phyloP scores from a whole-genome alignment of 805 yeast genomes.

The Cyberlindnera mrakii region DNA sequence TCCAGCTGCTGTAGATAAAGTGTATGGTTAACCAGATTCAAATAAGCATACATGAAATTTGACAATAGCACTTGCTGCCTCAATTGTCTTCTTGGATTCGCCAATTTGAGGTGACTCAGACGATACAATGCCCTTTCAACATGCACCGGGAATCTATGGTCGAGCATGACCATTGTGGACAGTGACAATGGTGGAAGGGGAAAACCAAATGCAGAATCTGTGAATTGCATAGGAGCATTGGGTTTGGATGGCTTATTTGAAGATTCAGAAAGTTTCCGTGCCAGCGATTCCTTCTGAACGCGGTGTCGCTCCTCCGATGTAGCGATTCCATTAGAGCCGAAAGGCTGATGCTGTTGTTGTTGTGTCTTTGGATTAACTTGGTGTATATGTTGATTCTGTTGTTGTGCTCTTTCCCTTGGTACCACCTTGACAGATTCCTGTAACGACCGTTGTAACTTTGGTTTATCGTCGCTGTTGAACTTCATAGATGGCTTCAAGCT shows the following conservation, averaged over 20 bases:
- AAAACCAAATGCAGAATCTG: slow-evolving; percentile 83
- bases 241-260: slow-evolving; percentile 33
- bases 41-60: slow-evolving; percentile 95
- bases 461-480: slow-evolving; percentile 2
- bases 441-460: slow-evolving; percentile 6
- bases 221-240: slow-evolving; percentile 51
- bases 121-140: slow-evolving; percentile 95
- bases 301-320: slow-evolving; percentile 15
- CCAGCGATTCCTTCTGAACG: slow-evolving; percentile 15
- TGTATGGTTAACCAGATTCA: slow-evolving; percentile 91
- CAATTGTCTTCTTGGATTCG: slow-evolving; percentile 87
- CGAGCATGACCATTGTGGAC: slow-evolving; percentile 74
- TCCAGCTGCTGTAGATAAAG: slow-evolving; percentile 63
- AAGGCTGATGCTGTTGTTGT: background rate
- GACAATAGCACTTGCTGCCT: slow-evolving; percentile 89
- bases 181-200: slow-evolving; percentile 77
- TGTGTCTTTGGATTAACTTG: background rate
- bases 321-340: background rate
- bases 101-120: slow-evolving; percentile 84
- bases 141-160: slow-evolving; percentile 85
- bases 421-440: slow-evolving; percentile 17
- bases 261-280: slow-evolving; percentile 25
- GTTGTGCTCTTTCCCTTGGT: slow-evolving; percentile 3
- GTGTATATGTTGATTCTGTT: background rate
- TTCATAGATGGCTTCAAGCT: slow-evolving; percentile 10